Evolutionary conservation across 2,329 filamentous ascomycete genomes (phyloP), one percentile per base, ranked within the genome.

Genomic region (Fusarium camptoceras): DNA sequence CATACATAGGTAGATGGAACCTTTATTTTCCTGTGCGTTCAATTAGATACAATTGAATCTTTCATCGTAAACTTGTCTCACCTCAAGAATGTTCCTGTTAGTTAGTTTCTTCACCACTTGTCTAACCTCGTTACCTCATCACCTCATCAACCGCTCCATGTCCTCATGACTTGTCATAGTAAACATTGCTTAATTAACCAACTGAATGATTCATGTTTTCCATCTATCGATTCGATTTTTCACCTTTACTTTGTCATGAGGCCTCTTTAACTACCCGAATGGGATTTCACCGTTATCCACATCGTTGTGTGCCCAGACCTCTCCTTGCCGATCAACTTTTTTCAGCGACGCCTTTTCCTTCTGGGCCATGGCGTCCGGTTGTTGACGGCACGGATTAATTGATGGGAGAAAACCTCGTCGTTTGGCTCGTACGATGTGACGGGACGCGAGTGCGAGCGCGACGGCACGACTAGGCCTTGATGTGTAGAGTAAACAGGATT

Each of bases 1-100:
- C 22, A 20, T 37, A 37, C 34, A 37, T 37, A 37, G 34, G n/a
- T 37, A 37, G 34, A 37, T 37, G 34, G 34, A 37, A 43, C 44
- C 30, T 46, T 39, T 46, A 16, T 43, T 24, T 43, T 59, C 54
- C 37, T 24, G 28, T 30, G n/a, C 24, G 60, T 51, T 60, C 66
- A 61, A 66, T 57, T 43, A 57, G 49, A 47, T 37, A 55, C 43
- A 55, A 57, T 43, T 57, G 12, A 55, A 48, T 55, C 28, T 25
- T 30, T 12, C 25, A 60, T 61, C 37, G 18, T 50, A 28, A 41
- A 44, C 28, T 48, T 67, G 66, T 70, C 66, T 70, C 56, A 63
- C 37, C n/a, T 58, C n/a, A 70, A 70, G 66, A 70, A 70, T 70
- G 67, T 41, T 37, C 28, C 16, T 51, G 22, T 41, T 28, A 37